Evolutionary conservation across 2,329 filamentous ascomycete species (phyloP).

Genomic region (Drechslerella dactyloides): DNA sequence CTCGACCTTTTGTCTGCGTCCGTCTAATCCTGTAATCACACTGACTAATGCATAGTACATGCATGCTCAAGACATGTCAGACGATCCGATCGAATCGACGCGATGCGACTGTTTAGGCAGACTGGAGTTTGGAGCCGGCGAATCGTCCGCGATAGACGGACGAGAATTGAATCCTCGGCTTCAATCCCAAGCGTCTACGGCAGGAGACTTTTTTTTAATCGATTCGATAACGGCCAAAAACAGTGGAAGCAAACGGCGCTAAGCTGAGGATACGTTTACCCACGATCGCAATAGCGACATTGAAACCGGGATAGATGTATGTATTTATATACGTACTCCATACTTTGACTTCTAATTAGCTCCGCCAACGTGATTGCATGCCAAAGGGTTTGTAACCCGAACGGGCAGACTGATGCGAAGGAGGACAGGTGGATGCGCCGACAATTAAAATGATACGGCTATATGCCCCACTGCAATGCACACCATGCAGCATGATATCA

Average conservation of each 20-base stretch:
- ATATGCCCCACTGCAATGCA: neutral
- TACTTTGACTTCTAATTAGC: conserved; percentile 13
- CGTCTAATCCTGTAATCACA: neutral
- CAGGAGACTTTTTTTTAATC: neutral
- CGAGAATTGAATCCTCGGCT: neutral
- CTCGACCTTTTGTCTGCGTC: neutral
- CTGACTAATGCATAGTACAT: neutral
- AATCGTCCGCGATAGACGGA: conserved; percentile 9
- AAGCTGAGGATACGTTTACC: neutral
- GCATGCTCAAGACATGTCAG: neutral
- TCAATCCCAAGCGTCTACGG: neutral
- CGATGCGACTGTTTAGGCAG: neutral
- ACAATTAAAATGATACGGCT: neutral
- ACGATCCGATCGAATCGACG: conserved; percentile 2
- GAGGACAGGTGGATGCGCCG: neutral
- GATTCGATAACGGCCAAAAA: neutral
- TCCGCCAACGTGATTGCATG: conserved; percentile 5
- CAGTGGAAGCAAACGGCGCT: conserved; percentile 1
- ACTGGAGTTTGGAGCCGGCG: neutral
- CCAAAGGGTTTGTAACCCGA: neutral
- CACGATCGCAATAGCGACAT: neutral
- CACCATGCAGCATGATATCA: neutral
- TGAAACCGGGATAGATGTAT: conserved; percentile 4
- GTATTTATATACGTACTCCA: conserved; percentile 3
- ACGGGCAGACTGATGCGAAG: neutral